Base-by-base conservation (phyloP, 768 basidiomycete species). In the Neoboletus magnificus region DNA sequence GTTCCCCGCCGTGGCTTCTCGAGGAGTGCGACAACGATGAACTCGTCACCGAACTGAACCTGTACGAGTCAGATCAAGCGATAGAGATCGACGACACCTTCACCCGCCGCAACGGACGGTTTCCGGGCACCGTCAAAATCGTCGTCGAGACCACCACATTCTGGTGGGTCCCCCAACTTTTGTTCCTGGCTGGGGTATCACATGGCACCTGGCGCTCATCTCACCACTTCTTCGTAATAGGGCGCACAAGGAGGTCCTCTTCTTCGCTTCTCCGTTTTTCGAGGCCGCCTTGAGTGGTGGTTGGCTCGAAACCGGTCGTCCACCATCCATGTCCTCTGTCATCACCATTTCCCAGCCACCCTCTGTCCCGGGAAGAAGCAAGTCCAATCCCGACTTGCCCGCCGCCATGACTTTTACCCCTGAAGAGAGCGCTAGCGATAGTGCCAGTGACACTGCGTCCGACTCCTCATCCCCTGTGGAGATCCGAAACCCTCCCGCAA, bases 231-330 rank as follows among this genome's bases (percentile, higher is more conserved):
- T 37, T 30, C 16, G 35, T 35, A 30, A 43, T 66, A 93, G 91
- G 91, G 87, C 89, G 1, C 93, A 96, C 73, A 93, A 91, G 69
- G 93, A 95, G 67, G 83, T 96, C 29, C 75, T 96, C 7, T 89
- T 86, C 72, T 96, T 93, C 67, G 89, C 93, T 5, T 94, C 92
- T n/a, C 91, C 93, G 0, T 96, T 96, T 78, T 96, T 96, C 70
- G 87, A 94, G 71, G 91, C 91, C 18, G 87, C 92, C 10, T 76
- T 96, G 45, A 91, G 91, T 62, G 93, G 93, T 9, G 83, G 90
- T 65, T 96, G 93, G 93, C 89, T 89, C 13, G 93, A 96, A 73
- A 94, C 87, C 7, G 88, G 86, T 33, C 80, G 89, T 37, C 89
- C 87, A 20, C 81, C 77, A 23, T 91, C 88, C 53, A 83, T 88